phyloP scores from a whole-genome alignment of 1,284 basidiomycete genomes.

The Ganoderma meredithae region DNA sequence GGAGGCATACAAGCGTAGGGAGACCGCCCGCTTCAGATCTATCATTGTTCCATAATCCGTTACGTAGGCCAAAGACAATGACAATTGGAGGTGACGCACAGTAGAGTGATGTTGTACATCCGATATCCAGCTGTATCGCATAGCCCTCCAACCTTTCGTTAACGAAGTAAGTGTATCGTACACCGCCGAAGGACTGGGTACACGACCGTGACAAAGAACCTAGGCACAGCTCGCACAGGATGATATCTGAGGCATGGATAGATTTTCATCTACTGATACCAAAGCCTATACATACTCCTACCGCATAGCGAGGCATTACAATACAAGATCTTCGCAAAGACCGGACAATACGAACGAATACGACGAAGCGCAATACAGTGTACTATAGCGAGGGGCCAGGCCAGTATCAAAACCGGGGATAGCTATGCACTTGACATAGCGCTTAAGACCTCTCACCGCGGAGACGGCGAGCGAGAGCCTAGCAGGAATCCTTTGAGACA shows the following conservation, averaged over 20 bases:
- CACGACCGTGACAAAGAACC: background rate
- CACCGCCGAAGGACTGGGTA: background rate
- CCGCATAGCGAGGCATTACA: slow-evolving; percentile 25
- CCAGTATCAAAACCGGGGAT: slow-evolving; percentile 3
- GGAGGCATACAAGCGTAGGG: slow-evolving; percentile 44
- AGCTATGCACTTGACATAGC: slow-evolving; percentile 3
- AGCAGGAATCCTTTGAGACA: background rate
- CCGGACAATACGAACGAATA: slow-evolving; percentile 28
- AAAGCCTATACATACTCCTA: slow-evolving; percentile 24
- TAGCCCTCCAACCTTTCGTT: background rate
- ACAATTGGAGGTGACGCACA: background rate
- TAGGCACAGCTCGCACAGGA: background rate
- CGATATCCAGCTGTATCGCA: background rate
- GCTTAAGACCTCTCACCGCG: slow-evolving; percentile 86
- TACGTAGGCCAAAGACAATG: background rate
- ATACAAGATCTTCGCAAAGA: slow-evolving; percentile 28
- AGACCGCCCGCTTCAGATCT: slow-evolving; percentile 43
- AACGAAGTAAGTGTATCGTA: background rate
- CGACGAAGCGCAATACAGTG: slow-evolving; percentile 23
- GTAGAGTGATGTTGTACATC: background rate
- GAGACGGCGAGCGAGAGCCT: slow-evolving; percentile 86
- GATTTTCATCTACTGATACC: slow-evolving; percentile 17
- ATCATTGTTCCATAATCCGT: slow-evolving; percentile 34
- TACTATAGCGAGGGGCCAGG: slow-evolving; percentile 25
- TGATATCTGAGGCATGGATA: slow-evolving; percentile 13